A percentile compares a stretch with the other conserved stretches of the same genome.
phyloP scores from a whole-genome alignment of 805 yeast species.

The Candida ovalis region DNA sequence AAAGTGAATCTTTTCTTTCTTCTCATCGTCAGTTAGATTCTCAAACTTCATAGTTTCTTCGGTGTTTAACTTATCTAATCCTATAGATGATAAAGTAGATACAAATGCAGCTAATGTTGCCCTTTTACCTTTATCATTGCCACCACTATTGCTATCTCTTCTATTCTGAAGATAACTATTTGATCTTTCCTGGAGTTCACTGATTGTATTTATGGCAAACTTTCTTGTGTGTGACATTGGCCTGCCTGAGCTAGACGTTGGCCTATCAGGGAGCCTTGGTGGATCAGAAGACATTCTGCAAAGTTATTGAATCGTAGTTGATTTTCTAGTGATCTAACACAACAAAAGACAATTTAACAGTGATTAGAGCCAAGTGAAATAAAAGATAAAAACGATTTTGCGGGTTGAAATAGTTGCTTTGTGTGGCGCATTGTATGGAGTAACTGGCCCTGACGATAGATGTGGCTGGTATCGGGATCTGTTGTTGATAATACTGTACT shows the following conservation, averaged over 20 bases:
- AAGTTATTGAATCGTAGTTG: too few relatives aligned
- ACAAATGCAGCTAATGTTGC: constrained; percentile 40
- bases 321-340: too few relatives aligned
- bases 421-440: not conserved
- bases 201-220: constrained; percentile 20
- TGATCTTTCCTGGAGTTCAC: constrained; percentile 21
- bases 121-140: constrained; percentile 19
- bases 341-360: too few relatives aligned
- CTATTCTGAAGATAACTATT: constrained; percentile 16
- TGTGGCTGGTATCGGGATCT: too few relatives aligned
- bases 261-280: too few relatives aligned
- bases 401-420: too few relatives aligned
- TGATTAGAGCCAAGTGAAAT: too few relatives aligned
- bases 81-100: constrained; percentile 41
- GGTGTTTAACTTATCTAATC: constrained; percentile 36
- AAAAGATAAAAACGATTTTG: too few relatives aligned
- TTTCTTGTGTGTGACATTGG: constrained; percentile 15
- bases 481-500: too few relatives aligned
- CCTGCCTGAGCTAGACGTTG: too few relatives aligned
- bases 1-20: constrained; percentile 42
- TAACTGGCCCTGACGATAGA: too few relatives aligned
- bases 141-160: constrained; percentile 8
- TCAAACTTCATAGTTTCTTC: constrained; percentile 5
- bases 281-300: too few relatives aligned
- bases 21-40: constrained; percentile 17